A percentile compares a stretch with the other conserved stretches of the same genome.
These are phyloP conservation scores for Inga oerstediana DNA, from an alignment of 306 rosid species.

Conservation along the genomic window DNA sequence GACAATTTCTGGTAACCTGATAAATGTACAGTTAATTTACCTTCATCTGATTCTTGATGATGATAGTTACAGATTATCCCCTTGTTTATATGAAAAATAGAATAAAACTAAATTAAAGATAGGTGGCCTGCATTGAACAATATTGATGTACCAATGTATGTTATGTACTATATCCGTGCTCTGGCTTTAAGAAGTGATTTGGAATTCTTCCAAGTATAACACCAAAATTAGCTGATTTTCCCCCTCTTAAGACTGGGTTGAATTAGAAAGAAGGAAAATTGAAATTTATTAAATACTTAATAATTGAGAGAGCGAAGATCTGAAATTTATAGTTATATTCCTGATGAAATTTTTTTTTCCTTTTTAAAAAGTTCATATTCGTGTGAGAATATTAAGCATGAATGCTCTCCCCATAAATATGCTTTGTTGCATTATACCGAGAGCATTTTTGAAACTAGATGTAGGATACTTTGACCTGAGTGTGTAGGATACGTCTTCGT, in stretches of 20 bases:
- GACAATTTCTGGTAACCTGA: slow-evolving; percentile 72
- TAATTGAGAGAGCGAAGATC: not conserved
- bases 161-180: slow-evolving; percentile 39
- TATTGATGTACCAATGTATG: slow-evolving; percentile 50
- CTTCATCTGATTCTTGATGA: slow-evolving; percentile 70
- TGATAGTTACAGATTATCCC: slow-evolving; percentile 59
- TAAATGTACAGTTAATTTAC: slow-evolving; percentile 68
- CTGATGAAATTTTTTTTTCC: not conserved
- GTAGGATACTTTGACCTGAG: not conserved
- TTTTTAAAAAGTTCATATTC: not conserved
- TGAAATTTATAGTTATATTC: not conserved
- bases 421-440: not conserved
- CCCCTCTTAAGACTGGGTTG: not conserved
- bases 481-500: not conserved
- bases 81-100: slow-evolving; percentile 59
- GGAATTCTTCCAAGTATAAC: slow-evolving; percentile 9
- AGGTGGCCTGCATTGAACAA: slow-evolving; percentile 64
- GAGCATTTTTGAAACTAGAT: not conserved
- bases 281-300: not conserved
- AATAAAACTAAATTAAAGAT: slow-evolving; percentile 21
- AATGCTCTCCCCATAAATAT: not conserved
- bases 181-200: slow-evolving; percentile 26
- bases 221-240: not conserved
- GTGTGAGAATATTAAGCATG: not conserved
- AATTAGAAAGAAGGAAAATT: not conserved